Evolutionary conservation across 169 alveolate species (phyloP).

Genomic region (Eimeria brunetti): DNA sequence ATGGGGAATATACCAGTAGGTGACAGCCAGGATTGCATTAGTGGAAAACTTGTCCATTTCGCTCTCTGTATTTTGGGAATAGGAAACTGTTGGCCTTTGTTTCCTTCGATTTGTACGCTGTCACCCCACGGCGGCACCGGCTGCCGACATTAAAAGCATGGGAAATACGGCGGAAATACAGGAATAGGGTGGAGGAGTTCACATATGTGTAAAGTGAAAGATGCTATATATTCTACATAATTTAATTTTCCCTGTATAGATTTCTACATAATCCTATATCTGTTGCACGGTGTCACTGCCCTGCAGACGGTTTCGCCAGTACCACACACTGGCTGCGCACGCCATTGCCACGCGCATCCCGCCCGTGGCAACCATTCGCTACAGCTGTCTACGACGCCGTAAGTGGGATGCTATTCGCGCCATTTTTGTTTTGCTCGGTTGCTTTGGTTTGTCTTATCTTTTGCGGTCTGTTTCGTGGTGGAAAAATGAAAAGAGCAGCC

Average conservation of each 20-base stretch:
- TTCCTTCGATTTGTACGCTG: background rate
- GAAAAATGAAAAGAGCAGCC: slow-evolving; percentile 30
- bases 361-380: background rate
- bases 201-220: background rate
- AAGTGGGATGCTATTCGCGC: background rate
- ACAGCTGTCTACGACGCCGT: background rate
- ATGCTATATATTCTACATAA: background rate
- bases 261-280: too few relatives aligned
- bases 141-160: background rate
- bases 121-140: slow-evolving; percentile 44
- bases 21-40: background rate
- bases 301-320: background rate
- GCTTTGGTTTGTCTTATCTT: background rate
- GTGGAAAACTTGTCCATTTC: background rate
- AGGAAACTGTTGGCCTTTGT: background rate
- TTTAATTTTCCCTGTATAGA: background rate
- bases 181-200: background rate
- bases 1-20: background rate
- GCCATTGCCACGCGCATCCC: slow-evolving; percentile 55
- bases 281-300: background rate
- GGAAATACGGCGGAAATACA: background rate
- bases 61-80: background rate
- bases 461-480: background rate
- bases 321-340: slow-evolving; percentile 25
- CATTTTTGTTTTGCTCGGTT: background rate